A percentile compares a stretch with the other conserved stretches of the same genome.
These are phyloP conservation scores for Nematocida sp. DNA, from an alignment of 371 early-diverging fungal genomes.

Conservation along the genomic window DNA sequence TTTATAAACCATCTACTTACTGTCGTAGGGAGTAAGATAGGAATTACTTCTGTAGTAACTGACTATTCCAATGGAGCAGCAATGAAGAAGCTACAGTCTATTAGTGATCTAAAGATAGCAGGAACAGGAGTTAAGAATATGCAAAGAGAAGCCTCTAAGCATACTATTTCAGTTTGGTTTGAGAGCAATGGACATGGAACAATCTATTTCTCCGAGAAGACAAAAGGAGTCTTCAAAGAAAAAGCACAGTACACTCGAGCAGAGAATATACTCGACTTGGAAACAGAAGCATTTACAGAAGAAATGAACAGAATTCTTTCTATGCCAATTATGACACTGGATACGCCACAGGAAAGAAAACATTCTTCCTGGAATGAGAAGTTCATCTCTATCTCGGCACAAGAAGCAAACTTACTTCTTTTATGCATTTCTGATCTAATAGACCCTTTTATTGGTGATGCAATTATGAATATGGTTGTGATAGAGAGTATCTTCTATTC, in stretches of 20 bases:
- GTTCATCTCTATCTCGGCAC: constrained; percentile 59
- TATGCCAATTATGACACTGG: background rate
- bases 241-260: background rate
- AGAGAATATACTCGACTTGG: background rate
- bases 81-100: constrained; percentile 36
- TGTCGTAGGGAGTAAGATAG: background rate
- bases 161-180: constrained; percentile 96
- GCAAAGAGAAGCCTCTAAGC: constrained; percentile 87
- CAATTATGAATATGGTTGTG: constrained; percentile 85
- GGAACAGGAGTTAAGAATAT: constrained; percentile 97
- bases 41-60: constrained; percentile 55
- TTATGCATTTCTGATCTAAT: constrained; percentile 71
- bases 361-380: constrained; percentile 16
- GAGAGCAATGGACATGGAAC: constrained; percentile 99
- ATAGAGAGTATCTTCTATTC: constrained; percentile 79
- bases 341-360: background rate
- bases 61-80: constrained; percentile 60
- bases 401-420: constrained; percentile 65
- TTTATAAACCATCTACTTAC: constrained; percentile 48
- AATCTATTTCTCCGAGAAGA: constrained; percentile 70
- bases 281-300: background rate
- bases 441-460: constrained; percentile 89
- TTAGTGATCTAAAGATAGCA: constrained; percentile 65
- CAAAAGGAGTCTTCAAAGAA: background rate
- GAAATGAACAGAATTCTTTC: constrained; percentile 12